Percentiles rank a stretch among this genome's conserved stretches.
Conservation (phyloP, 225 moss, liverwort and hornwort species). For the Ulota crispa region DNA sequence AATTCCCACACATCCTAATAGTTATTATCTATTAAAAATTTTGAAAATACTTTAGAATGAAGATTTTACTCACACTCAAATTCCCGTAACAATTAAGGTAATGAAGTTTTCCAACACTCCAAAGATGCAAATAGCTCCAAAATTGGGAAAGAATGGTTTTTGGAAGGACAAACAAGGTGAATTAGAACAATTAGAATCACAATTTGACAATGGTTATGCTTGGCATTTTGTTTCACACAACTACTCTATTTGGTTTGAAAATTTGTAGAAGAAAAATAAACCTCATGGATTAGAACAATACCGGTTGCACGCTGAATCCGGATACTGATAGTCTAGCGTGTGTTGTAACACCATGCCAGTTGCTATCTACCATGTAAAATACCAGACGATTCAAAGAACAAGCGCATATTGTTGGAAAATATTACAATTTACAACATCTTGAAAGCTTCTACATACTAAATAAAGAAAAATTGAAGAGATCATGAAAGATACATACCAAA, state of each 20-base stretch:
- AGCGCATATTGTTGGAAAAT: too few species aligned
- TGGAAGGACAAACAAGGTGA: constrained; percentile 33
- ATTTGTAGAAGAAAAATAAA: not conserved
- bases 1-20: not conserved
- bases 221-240: not conserved
- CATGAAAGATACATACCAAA: too few species aligned
- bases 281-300: constrained; percentile 23
- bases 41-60: not conserved
- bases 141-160: constrained; percentile 99
- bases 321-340: constrained; percentile 15
- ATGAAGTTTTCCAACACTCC: constrained; percentile 86
- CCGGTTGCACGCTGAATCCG: constrained; percentile 86
- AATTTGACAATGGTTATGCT: not conserved
- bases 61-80: constrained; percentile 67
- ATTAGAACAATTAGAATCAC: not conserved
- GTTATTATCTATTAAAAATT: not conserved
- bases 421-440: too few species aligned
- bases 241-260: not conserved
- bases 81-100: constrained; percentile 83
- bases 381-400: too few species aligned
- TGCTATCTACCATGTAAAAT: too few species aligned
- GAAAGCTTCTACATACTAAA: too few species aligned
- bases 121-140: constrained; percentile 93
- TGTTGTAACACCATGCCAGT: too few species aligned
- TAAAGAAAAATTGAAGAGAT: too few species aligned